Evolutionary conservation across 2,329 filamentous ascomycete genomes (phyloP).

Genomic region (Hysterium pulicare): DNA sequence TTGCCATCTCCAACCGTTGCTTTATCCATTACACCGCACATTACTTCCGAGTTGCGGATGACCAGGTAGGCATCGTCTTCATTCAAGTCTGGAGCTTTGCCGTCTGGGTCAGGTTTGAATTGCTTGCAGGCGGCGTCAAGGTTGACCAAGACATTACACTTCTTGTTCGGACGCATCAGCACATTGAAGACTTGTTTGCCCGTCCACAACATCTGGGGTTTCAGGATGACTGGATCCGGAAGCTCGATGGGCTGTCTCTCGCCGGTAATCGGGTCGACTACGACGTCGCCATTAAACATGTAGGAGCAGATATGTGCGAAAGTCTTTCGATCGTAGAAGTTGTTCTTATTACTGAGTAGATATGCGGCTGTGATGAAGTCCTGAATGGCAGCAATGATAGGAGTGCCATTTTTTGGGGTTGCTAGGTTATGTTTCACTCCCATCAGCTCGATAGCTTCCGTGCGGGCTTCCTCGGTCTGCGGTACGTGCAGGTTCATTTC

Average conservation of each 20-base stretch:
- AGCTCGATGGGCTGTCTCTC: constrained; percentile 68
- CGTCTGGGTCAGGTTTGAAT: constrained; percentile 61
- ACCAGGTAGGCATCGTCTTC: constrained; percentile 77
- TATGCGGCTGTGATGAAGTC: constrained; percentile 98
- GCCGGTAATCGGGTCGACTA: constrained; percentile 45
- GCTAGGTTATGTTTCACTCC: constrained; percentile 95
- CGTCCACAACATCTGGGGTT: constrained; percentile 86
- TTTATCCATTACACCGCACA: constrained; percentile 98
- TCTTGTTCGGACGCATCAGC: constrained; percentile 81
- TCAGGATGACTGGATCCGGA: constrained; percentile 80
- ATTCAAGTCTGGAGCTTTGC: constrained; percentile 74
- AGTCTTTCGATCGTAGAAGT: constrained; percentile 82
- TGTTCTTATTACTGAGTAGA: constrained; percentile 85
- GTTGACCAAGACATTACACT: constrained; percentile 81
- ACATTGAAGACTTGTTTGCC: constrained; percentile 96
- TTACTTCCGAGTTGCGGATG: constrained; percentile 92
- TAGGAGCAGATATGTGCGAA: constrained; percentile 90
- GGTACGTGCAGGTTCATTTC: constrained; percentile 99
- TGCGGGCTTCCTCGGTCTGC: constrained; percentile 92
- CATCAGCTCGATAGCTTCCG: constrained; percentile 95
- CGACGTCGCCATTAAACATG: constrained; percentile 75
- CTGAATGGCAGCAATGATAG: constrained; percentile 97
- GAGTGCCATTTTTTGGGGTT: constrained; percentile 95
- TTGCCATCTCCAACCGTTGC: constrained; percentile 95
- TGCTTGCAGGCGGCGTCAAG: constrained; percentile 89